A percentile compares a stretch with the other conserved stretches of the same genome.
These are phyloP conservation scores for Aspergillus sp. DNA, from an alignment of 2,329 filamentous ascomycete species.

Conservation along the genomic window DNA sequence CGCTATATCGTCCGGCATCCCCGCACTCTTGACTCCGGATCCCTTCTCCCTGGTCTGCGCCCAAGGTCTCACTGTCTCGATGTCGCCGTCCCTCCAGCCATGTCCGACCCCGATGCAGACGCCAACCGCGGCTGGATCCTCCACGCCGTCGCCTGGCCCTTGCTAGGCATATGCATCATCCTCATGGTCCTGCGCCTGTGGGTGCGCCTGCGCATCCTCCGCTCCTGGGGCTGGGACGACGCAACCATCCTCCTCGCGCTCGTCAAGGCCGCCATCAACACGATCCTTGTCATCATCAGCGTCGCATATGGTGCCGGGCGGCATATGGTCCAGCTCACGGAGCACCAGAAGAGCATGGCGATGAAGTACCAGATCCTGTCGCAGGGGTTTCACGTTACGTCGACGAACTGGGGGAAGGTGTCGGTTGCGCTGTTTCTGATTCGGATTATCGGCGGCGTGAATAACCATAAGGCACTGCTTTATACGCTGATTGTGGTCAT, in stretches of 20 bases:
- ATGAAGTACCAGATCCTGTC: slow-evolving; percentile 14
- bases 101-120: neutral
- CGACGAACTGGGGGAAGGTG: slow-evolving; percentile 16
- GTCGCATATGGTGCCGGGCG: slow-evolving; percentile 9
- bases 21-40: neutral
- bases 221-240: slow-evolving; percentile 14
- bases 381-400: slow-evolving; percentile 16
- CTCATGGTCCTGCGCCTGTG: slow-evolving; percentile 3
- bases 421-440: slow-evolving; percentile 16
- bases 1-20: neutral
- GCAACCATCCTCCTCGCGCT: slow-evolving; percentile 9
- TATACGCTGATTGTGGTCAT: slow-evolving; percentile 6
- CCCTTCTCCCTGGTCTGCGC: too few relatives aligned
- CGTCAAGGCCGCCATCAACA: slow-evolving; percentile 8
- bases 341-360: neutral
- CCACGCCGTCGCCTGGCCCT: slow-evolving; percentile 12
- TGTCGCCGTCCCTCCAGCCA: neutral
- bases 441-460: slow-evolving; percentile 11
- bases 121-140: slow-evolving; percentile 11
- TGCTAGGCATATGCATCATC: slow-evolving; percentile 4
- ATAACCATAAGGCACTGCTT: slow-evolving; percentile 9
- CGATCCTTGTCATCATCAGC: neutral
- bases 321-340: neutral
- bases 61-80: neutral
- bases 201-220: slow-evolving; percentile 8